phyloP scores from a whole-genome alignment of 2,329 filamentous ascomycete species.

The Hypoxylon sp. region DNA sequence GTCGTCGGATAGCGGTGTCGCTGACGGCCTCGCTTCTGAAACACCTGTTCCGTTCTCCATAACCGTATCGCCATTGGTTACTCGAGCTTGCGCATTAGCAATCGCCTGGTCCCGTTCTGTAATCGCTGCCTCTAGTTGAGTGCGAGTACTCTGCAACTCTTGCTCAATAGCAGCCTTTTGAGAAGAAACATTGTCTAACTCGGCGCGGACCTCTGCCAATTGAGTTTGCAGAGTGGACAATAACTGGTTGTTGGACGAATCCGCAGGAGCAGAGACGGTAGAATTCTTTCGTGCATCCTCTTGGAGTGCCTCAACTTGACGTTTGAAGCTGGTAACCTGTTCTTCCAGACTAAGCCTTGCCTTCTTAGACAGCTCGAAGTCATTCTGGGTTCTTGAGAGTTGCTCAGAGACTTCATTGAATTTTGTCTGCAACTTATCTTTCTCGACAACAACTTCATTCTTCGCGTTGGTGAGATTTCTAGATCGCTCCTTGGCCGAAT shows the following conservation, averaged over 20 bases:
- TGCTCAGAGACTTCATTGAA: constrained; percentile 62
- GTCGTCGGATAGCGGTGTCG: constrained; percentile 64
- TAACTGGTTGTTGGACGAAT: constrained; percentile 64
- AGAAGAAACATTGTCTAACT: constrained; percentile 75
- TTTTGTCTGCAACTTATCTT: constrained; percentile 66
- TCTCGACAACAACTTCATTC: constrained; percentile 63
- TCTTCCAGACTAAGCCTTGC: constrained; percentile 57
- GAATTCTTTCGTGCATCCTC: constrained; percentile 55
- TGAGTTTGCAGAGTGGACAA: constrained; percentile 65
- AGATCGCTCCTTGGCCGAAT: constrained; percentile 75
- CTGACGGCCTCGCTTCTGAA: constrained; percentile 43
- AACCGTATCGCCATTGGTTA: constrained; percentile 50
- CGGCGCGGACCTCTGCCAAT: constrained; percentile 65
- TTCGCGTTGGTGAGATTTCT: constrained; percentile 64
- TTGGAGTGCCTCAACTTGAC: constrained; percentile 52
- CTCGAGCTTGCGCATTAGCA: constrained; percentile 56
- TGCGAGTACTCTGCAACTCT: constrained; percentile 68
- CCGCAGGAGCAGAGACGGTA: constrained; percentile 55
- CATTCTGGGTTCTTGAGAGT: constrained; percentile 60
- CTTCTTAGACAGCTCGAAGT: constrained; percentile 68
- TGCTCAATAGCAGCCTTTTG: constrained; percentile 79
- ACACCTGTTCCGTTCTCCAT: constrained; percentile 52
- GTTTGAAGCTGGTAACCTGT: constrained; percentile 62
- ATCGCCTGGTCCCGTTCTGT: constrained; percentile 76
- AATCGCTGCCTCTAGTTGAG: constrained; percentile 74